Base-by-base conservation (phyloP, 805 yeast species). In the Cyberlindnera samutprakarnensis region DNA sequence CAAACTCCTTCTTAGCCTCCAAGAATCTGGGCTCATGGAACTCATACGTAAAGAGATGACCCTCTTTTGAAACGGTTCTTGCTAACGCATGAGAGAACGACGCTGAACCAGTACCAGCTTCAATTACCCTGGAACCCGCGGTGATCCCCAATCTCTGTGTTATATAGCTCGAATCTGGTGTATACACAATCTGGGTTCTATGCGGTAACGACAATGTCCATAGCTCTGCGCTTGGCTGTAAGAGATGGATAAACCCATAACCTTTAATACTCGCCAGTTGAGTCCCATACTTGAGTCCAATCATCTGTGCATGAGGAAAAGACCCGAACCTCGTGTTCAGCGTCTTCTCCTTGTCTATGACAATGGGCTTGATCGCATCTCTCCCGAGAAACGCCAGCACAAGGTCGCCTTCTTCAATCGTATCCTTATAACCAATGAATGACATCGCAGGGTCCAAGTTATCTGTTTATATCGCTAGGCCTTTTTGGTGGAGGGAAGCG, bases 71-170 rank as follows among this genome's bases (percentile, higher is more conserved):
- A 3, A 83, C 78, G 0, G 92, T 75, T 47, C 99, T 71, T 2
- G 94, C 81, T 54, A 92, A 74, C 0, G 95, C 79, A 59, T 92
- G 99, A 4, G 95, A 82, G 51, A 92, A 85, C 1, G 96, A 86
- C 0, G 94, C 99, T 6, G 95, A 83, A 0, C 98, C 99, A 0
- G 99, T 92, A 23, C 99, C 99, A 1, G 97, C 95, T 60, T 92
- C 99, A 28, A 92, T 79, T 10, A 92, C 94, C 37, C 74, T 61
- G 1, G 86, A 70, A 2, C 90, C 88, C 11, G 84, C 74, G 14
- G 72, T 64, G 33, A 92, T 77, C 27, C 75, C 70, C 41, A 92
- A 61, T 47, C 95, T 63, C 54, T 90, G 95, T 41, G 84, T 72
- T 33, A 92, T 87, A 49, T 85, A 92, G 18, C 94, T 75, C 3